These are phyloP conservation scores for Mollisia scopiformis DNA, from an alignment of 2,329 filamentous ascomycete genomes.

Conservation along the genomic window DNA sequence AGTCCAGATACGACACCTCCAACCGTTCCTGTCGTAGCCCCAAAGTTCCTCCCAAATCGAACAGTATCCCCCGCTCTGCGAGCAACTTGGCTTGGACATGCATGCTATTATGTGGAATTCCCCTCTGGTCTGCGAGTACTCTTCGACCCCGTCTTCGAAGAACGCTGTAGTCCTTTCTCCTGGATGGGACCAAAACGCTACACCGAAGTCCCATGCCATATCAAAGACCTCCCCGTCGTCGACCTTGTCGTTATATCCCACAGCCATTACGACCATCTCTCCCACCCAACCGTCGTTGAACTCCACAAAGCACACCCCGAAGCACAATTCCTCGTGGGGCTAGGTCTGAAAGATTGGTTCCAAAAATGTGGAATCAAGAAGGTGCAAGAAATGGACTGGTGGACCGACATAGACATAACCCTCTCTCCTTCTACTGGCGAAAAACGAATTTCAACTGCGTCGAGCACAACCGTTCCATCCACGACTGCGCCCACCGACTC, in stretches of 20 bases:
- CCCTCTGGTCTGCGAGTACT: conserved; percentile 83
- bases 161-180: conserved; percentile 78
- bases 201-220: conserved; percentile 74
- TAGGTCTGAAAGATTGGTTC: conserved; percentile 87
- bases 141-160: conserved; percentile 92
- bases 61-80: conserved; percentile 61
- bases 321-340: conserved; percentile 84
- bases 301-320: conserved; percentile 73
- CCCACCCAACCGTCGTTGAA: conserved; percentile 72
- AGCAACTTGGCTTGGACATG: conserved; percentile 94
- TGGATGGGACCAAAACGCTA: conserved; percentile 76
- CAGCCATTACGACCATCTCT: conserved; percentile 92
- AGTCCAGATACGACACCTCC: conserved; percentile 63
- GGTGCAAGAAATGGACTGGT: conserved; percentile 93
- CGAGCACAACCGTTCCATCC: no score
- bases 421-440: conserved; percentile 49
- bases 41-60: conserved; percentile 59
- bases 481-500: no score
- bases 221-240: conserved; percentile 76
- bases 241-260: conserved; percentile 59
- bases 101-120: conserved; percentile 92
- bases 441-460: conserved; percentile 31
- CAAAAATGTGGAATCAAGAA: conserved; percentile 68
- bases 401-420: conserved; percentile 79
- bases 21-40: conserved; percentile 61